These are phyloP conservation scores for Epichloe sylvatica DNA, from an alignment of 2,329 filamentous ascomycete species.

Conservation along the genomic window DNA sequence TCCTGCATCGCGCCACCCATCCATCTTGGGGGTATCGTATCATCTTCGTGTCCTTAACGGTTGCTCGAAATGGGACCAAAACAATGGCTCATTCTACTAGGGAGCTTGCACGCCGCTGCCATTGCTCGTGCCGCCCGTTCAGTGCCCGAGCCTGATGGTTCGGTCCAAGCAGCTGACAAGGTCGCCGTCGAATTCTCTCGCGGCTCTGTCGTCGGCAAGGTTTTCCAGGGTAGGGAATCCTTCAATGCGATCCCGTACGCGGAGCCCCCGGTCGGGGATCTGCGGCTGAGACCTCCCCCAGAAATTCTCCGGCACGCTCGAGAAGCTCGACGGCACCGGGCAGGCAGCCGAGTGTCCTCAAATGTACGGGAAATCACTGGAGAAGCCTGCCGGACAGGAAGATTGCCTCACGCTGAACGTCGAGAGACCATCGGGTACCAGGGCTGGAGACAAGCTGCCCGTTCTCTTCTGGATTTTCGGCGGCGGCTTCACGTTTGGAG, in stretches of 20 bases:
- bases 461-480: conserved; percentile 29
- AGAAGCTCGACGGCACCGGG: not conserved
- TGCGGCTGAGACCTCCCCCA: not conserved
- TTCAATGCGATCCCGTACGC: not conserved
- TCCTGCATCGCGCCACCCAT: too few relatives aligned
- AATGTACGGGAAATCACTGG: not conserved
- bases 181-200: too few relatives aligned
- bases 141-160: too few relatives aligned
- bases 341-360: not conserved
- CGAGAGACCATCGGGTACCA: conserved; percentile 42
- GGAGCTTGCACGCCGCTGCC: too few relatives aligned
- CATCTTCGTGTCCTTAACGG: too few relatives aligned
- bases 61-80: too few relatives aligned
- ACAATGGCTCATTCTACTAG: too few relatives aligned
- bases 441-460: conserved; percentile 41
- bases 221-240: too few relatives aligned
- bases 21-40: too few relatives aligned
- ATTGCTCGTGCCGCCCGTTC: too few relatives aligned
- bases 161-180: too few relatives aligned
- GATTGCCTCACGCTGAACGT: conserved; percentile 52
- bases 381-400: conserved; percentile 30
- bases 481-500: conserved; percentile 1
- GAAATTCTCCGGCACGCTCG: not conserved
- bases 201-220: too few relatives aligned
- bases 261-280: not conserved